These are phyloP conservation scores for Metschnikowia drakensbergensis DNA, from an alignment of 805 yeast genomes.

Conservation along the genomic window DNA sequence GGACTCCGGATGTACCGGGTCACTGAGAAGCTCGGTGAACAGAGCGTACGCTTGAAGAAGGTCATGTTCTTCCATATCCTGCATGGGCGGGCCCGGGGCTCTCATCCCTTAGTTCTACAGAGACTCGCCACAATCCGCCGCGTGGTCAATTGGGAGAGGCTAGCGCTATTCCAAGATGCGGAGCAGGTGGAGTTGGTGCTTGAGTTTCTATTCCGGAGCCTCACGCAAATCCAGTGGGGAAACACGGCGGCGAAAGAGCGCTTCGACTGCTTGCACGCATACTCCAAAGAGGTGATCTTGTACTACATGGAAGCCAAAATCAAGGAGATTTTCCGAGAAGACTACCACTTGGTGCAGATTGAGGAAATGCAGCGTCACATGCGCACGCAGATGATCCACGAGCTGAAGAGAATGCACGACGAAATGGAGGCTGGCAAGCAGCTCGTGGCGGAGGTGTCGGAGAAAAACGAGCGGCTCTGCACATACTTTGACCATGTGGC, in stretches of 20 bases:
- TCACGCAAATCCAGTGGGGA: slow-evolving; percentile 11
- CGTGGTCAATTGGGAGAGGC: slow-evolving; percentile 13
- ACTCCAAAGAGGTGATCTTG: slow-evolving; percentile 12
- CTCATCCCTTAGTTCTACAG: slow-evolving; percentile 10
- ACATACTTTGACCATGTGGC: slow-evolving; percentile 7
- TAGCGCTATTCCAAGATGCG: slow-evolving; percentile 11
- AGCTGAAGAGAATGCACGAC: slow-evolving; percentile 11
- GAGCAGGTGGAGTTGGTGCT: slow-evolving; percentile 10
- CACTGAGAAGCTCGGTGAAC: neutral
- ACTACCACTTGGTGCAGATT: slow-evolving; percentile 11
- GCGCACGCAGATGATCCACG: slow-evolving; percentile 13
- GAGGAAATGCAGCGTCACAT: slow-evolving; percentile 13
- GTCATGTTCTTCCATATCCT: slow-evolving; percentile 9
- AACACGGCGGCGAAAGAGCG: slow-evolving; percentile 6
- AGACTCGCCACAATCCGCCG: slow-evolving; percentile 11
- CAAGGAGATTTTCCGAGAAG: slow-evolving; percentile 8
- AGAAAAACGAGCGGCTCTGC: slow-evolving; percentile 9
- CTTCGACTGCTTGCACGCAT: slow-evolving; percentile 8
- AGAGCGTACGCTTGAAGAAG: neutral
- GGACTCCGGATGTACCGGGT: neutral
- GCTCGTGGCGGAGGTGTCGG: slow-evolving; percentile 8
- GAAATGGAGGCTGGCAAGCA: slow-evolving; percentile 9
- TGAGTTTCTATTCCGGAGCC: slow-evolving; percentile 11
- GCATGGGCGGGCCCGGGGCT: slow-evolving; percentile 14
- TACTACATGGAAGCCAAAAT: slow-evolving; percentile 12